These are phyloP conservation scores for Candida sojae DNA, from an alignment of 1,139 yeast genomes.

Conservation along the genomic window DNA sequence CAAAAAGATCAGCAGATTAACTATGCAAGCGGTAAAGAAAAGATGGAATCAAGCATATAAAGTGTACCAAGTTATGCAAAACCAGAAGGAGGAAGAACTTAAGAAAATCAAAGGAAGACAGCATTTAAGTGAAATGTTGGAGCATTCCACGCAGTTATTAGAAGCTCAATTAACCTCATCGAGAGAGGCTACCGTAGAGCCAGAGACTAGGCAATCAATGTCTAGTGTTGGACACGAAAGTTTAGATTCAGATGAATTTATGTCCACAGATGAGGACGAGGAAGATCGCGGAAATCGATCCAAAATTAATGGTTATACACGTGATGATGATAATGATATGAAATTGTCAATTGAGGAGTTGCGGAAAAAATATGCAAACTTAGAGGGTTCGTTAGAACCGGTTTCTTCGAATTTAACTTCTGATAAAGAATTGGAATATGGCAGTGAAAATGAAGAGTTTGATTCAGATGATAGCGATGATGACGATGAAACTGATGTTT, in stretches of 20 bases:
- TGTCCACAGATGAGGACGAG: slow-evolving; percentile 31
- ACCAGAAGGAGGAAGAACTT: slow-evolving; percentile 65
- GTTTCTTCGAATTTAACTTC: slow-evolving; percentile 15
- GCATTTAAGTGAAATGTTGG: slow-evolving; percentile 84
- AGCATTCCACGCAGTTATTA: slow-evolving; percentile 85
- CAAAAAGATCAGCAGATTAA: slow-evolving; percentile 70
- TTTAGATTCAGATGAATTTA: slow-evolving; percentile 22
- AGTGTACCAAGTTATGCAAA: slow-evolving; percentile 60
- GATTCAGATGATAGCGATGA: slow-evolving; percentile 17
- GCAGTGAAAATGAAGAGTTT: slow-evolving; percentile 2
- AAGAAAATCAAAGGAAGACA: slow-evolving; percentile 80
- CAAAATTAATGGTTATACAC: background rate
- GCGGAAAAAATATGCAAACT: slow-evolving; percentile 59
- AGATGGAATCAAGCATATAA: slow-evolving; percentile 92
- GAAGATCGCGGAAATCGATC: slow-evolving; percentile 15
- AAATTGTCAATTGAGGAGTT: slow-evolving; percentile 67
- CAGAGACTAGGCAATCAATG: slow-evolving; percentile 21
- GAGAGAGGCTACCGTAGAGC: slow-evolving; percentile 22
- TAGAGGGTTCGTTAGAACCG: slow-evolving; percentile 29
- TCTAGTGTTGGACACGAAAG: slow-evolving; percentile 21
- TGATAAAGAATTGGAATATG: slow-evolving; percentile 11
- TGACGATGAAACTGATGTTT: slow-evolving; percentile 21
- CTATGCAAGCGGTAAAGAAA: slow-evolving; percentile 81
- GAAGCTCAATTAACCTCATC: slow-evolving; percentile 73
- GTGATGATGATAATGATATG: slow-evolving; percentile 45